These are phyloP conservation scores for Fraxinus dipetala DNA, from an alignment of 305 asterid genomes.

Conservation along the genomic window DNA sequence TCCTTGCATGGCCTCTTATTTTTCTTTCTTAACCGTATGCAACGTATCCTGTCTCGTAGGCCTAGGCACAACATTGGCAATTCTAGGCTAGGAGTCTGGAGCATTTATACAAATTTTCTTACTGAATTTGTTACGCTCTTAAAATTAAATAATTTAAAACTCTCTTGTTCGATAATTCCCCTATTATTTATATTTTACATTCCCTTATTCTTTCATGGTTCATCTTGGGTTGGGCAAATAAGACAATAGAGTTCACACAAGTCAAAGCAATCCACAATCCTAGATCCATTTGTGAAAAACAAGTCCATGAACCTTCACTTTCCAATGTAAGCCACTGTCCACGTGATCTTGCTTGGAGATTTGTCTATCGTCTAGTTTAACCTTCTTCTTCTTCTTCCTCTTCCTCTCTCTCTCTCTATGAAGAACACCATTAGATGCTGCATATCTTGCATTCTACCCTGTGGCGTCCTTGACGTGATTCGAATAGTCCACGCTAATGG, in stretches of 20 bases:
- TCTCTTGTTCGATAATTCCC: too few species aligned
- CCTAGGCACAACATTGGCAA: background rate
- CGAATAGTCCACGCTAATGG: slow-evolving; percentile 86
- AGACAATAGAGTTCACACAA: background rate
- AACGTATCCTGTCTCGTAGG: background rate
- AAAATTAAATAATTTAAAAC: too few species aligned
- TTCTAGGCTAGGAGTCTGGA: background rate
- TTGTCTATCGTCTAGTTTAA: background rate
- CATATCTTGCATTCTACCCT: slow-evolving; percentile 97
- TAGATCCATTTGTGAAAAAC: background rate
- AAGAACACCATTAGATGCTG: slow-evolving; percentile 75
- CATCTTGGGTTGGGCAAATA: background rate
- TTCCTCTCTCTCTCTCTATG: slow-evolving; percentile 33
- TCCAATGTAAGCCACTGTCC: slow-evolving; percentile 40
- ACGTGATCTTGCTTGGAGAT: slow-evolving; percentile 64
- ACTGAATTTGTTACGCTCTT: too few species aligned
- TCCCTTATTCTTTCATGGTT: background rate
- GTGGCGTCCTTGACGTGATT: slow-evolving; percentile 89
- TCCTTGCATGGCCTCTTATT: background rate
- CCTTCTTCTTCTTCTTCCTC: background rate
- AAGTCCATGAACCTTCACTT: background rate
- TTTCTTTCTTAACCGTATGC: background rate
- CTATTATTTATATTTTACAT: background rate
- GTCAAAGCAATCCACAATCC: background rate
- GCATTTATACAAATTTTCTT: background rate